Evolutionary conservation across 805 yeast species (phyloP).

Genomic region (Metschnikowia kunwiensis): DNA sequence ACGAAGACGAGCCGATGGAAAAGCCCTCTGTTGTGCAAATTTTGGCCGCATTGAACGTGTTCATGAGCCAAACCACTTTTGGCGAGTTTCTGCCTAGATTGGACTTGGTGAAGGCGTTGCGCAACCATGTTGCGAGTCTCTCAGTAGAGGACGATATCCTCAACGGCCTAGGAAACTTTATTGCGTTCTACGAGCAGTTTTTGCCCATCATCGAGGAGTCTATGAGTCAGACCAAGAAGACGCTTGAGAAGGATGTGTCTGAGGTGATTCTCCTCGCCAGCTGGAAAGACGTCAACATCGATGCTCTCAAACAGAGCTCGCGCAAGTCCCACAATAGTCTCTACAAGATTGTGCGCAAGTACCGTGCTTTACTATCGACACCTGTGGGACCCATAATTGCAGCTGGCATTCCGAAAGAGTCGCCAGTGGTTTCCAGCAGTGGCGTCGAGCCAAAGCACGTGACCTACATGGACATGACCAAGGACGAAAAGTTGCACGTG

Average conservation of each 20-base stretch:
- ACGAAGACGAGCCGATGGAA: constrained; percentile 28
- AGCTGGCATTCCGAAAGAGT: constrained; percentile 42
- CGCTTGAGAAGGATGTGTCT: constrained; percentile 71
- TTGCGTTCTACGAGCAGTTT: constrained; percentile 69
- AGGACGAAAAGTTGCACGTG: constrained; percentile 12
- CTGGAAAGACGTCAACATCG: constrained; percentile 95
- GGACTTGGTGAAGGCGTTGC: constrained; percentile 60
- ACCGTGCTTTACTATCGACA: constrained; percentile 57
- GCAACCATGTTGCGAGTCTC: constrained; percentile 41
- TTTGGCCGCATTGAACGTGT: constrained; percentile 64
- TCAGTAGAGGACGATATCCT: constrained; percentile 20
- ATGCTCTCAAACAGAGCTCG: constrained; percentile 92
- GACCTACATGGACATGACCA: constrained; percentile 8
- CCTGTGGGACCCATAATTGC: constrained; percentile 57
- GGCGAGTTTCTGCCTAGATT: constrained; percentile 73
- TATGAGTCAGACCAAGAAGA: constrained; percentile 46
- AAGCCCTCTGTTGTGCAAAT: constrained; percentile 21
- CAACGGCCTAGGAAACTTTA: constrained; percentile 53
- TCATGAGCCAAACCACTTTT: constrained; percentile 67
- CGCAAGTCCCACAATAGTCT: constrained; percentile 80
- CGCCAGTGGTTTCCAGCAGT: constrained; percentile 2
- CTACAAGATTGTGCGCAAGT: constrained; percentile 80
- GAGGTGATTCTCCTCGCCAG: constrained; percentile 89
- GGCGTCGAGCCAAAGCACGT: constrained; percentile 2
- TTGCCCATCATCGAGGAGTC: constrained; percentile 43